Base-by-base conservation (phyloP, 768 basidiomycete species). In the Auriscalpium vulgare region DNA sequence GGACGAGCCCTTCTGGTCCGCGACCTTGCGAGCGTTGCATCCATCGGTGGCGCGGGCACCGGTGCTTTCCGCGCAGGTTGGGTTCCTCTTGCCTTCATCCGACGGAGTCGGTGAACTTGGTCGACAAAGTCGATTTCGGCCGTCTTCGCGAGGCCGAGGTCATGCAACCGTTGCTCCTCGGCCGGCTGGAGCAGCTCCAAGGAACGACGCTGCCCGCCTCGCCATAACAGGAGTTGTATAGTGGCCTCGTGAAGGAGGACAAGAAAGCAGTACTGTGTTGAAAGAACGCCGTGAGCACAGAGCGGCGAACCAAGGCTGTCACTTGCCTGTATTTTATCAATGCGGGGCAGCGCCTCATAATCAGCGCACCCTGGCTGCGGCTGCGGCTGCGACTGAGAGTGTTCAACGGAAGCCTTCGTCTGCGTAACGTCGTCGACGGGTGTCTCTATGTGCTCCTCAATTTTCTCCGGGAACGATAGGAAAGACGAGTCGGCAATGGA, bases 151-250 rank as follows among this genome's bases (percentile, higher is more conserved):
- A 71, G 59, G 29, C 81, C 85, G 37, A 77, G 60, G 17, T 71
- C 68, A 61, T 82, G 81, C 19, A 91, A 64, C 50, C 66, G 68
- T 58, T 71, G 66, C 68, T 91, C 89, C 51, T 86, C 82, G 37
- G 73, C 72, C 0, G 65, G 63, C 3, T 79, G 68, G 10, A 86
- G 75, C 10, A 88, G 69, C 4, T 72, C 70, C 7, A 74, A 44
- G 0, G 78, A 76, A 1, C 67, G 75, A 29, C 89, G 85, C 37
- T 76, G 68, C 1, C 84, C 87, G 14, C 71, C 71, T 10, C 86
- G 80, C 85, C 87, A 90, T 13, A 89, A 69, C n/a, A 88, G 72
- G 9, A 91, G 73, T 63, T 91, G 89, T 45, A 84, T 72, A 43
- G 87, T 74, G 3, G 84, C 77, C 67, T 89, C 88, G 2, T 83